Evolutionary conservation across 139 green algal species (phyloP).

Genomic region (Chlorella ohadii): DNA sequence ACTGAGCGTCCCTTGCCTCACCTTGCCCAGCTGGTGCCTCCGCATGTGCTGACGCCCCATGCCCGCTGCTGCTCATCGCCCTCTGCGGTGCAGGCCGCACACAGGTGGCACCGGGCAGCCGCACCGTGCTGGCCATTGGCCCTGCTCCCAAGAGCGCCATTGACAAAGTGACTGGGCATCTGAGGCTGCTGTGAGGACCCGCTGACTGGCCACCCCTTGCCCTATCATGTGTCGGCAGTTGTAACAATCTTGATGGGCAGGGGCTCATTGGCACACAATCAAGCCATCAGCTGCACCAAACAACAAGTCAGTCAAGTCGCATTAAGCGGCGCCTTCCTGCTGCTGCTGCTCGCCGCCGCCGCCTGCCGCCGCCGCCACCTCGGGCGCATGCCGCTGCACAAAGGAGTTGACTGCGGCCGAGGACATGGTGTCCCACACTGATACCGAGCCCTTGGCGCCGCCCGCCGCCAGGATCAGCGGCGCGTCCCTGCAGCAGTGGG

Average conservation of each 20-base stretch:
- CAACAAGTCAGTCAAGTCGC: no score
- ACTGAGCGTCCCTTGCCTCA: no score
- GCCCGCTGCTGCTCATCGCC: no score
- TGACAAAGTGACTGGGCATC: conserved; percentile 76
- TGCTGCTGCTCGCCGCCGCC: not conserved
- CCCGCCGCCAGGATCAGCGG: conserved; percentile 81
- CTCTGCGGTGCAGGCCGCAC: conserved; percentile 75
- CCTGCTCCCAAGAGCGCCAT: conserved; percentile 69
- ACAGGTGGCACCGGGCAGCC: conserved; percentile 82
- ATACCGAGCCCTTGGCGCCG: conserved; percentile 83
- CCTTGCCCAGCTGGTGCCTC: not conserved
- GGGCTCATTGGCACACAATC: no score
- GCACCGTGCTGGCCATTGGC: conserved; percentile 87
- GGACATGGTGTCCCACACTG: conserved; percentile 83
- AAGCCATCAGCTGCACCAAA: no score
- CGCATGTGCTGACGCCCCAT: not conserved
- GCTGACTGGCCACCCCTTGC: not conserved
- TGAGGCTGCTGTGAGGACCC: conserved; percentile 72
- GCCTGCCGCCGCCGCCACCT: conserved; percentile 1
- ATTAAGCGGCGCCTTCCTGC: not conserved
- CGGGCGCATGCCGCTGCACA: conserved; percentile 26
- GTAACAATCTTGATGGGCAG: no score
- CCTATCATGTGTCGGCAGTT: no score
- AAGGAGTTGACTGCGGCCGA: conserved; percentile 43
- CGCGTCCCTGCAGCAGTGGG: conserved; percentile 70